These are phyloP conservation scores for Fusarium solani-melongenae DNA, from an alignment of 2,329 filamentous ascomycete genomes.

Conservation along the genomic window DNA sequence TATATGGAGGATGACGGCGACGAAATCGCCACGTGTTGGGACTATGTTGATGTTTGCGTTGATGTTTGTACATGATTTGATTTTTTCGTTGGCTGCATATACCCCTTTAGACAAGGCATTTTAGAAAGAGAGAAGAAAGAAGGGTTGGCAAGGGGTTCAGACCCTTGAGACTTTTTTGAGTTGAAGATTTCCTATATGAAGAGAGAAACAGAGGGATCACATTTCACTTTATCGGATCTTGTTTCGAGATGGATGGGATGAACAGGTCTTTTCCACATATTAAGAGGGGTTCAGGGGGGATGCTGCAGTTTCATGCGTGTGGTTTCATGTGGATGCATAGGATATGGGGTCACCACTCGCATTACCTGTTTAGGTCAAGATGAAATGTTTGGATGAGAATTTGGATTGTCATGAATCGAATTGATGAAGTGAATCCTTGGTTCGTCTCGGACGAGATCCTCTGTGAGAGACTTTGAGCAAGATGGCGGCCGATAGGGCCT, in stretches of 20 bases:
- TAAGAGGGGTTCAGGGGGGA: slow-evolving; percentile 6
- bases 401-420: neutral
- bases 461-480: neutral
- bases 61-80: slow-evolving; percentile 32
- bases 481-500: neutral
- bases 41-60: slow-evolving; percentile 23
- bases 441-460: slow-evolving; percentile 2
- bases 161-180: neutral
- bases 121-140: slow-evolving; percentile 24
- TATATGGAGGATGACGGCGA: slow-evolving; percentile 25
- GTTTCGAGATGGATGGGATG: slow-evolving; percentile 4
- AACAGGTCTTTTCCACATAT: slow-evolving; percentile 20
- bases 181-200: neutral
- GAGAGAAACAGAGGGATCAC: neutral
- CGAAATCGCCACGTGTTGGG: slow-evolving; percentile 5
- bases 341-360: neutral
- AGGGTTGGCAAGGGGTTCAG: neutral
- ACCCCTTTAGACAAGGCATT: slow-evolving; percentile 38
- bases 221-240: neutral
- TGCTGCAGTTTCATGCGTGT: slow-evolving; percentile 29
- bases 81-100: slow-evolving; percentile 31
- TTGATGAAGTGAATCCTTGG: slow-evolving; percentile 6
- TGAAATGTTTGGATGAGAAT: slow-evolving; percentile 6
- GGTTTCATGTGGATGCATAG: neutral
- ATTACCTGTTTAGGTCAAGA: neutral